Evolutionary conservation across 2,329 filamentous ascomycete genomes (phyloP), one percentile per base, ranked within the genome.

Genomic region (Ceratocystis colombiana): DNA sequence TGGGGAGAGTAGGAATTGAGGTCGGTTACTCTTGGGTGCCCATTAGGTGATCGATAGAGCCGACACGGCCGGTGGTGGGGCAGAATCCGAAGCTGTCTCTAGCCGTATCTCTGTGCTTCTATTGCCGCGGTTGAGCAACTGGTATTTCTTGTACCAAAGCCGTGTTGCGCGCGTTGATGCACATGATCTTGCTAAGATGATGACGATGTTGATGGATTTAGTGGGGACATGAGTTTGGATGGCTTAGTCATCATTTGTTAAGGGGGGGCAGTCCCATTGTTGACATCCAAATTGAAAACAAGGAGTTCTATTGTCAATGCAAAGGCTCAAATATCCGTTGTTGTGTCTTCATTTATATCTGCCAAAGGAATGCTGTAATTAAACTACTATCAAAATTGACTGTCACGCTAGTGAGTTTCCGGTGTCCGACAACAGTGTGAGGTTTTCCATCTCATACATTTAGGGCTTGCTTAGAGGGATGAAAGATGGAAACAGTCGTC

Each of bases 1-100:
- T 59, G 20, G 71, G 68, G 37, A 37, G 33, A 12, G 37, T 41
- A 12, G 37, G 10, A 41, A 12, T 3, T 3, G 37, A 12, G 69
- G 68, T 37, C 15, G 28, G 61, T 25, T 55, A 48, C 30, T 64
- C 20, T 37, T 37, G 10, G 17, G 57, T n/a, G 55, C 25, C 41
- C 64, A 66, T 61, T 8, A 44, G 44, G 28, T 48, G 15, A 12
- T 15, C 8, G 48, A 53, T 25, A 53, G 48, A 25, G 48, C 48
- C 20, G 20, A 53, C 48, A 53, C 20, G 45, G 45, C n/a, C 17
- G 15, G 48, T 5, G 8, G 48, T 25, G 3, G 20, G 15, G 17
- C 25, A 5, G 6, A 7, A 1, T 53, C 1, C 8, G 15, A 5
- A 28, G 6, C 8, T 5, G 17, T 48, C 6, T 28, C 20, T 12